phyloP scores from a whole-genome alignment of 345 rosid species.

The Lenwebbia sp. region DNA sequence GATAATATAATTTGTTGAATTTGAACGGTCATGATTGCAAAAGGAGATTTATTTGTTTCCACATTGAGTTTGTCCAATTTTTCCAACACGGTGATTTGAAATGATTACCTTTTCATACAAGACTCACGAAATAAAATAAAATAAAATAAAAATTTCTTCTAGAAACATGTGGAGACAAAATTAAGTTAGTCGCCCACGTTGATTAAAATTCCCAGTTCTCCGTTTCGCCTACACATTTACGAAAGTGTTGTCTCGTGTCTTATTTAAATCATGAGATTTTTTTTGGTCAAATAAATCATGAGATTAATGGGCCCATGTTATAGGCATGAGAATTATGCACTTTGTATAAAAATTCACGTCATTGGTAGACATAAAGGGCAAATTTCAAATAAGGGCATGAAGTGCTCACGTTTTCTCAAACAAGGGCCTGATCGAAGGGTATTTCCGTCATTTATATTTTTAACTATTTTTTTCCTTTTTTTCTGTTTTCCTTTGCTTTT shows the following conservation, averaged over 20 bases:
- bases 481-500: no score
- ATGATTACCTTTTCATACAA: no score
- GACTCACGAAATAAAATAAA: no score
- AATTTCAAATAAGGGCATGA: no score
- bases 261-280: not conserved
- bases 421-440: no score
- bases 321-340: not conserved
- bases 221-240: not conserved
- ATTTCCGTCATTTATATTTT: no score
- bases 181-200: not conserved
- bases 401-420: no score
- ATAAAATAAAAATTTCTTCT: not conserved
- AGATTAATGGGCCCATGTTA: not conserved
- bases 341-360: not conserved
- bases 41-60: not conserved
- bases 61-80: no score
- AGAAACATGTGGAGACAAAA: not conserved
- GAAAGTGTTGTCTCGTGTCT: rapidly evolving
- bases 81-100: no score
- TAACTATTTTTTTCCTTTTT: no score
- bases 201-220: not conserved
- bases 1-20: not conserved
- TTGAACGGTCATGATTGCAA: not conserved
- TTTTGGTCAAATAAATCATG: not conserved
- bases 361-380: not conserved